Percentiles rank a stretch among this genome's conserved stretches.
phyloP scores from a whole-genome alignment of 1,139 yeast genomes.

The Sugiyamaella grinbergsii region DNA sequence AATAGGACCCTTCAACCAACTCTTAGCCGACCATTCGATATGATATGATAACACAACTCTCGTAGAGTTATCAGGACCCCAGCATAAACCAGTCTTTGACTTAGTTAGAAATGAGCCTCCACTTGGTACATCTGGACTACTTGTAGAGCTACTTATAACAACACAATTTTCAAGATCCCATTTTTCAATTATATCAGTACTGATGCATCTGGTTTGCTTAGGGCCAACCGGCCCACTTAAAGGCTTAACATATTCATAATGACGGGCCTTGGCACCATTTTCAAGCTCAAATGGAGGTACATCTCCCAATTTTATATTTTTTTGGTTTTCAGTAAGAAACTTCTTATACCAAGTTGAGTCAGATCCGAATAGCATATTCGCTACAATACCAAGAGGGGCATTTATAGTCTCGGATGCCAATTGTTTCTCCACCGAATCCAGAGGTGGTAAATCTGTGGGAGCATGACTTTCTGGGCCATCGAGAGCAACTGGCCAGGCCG shows the following conservation, averaged over 20 bases:
- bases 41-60: conserved; percentile 62
- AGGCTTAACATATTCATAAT: conserved; percentile 77
- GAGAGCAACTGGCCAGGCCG: conserved; percentile 40
- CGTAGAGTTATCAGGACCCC: conserved; percentile 77
- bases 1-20: conserved; percentile 88
- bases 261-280: conserved; percentile 50
- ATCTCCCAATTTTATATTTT: conserved; percentile 66
- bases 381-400: conserved; percentile 85
- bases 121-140: conserved; percentile 94
- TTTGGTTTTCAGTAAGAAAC: conserved; percentile 62
- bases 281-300: conserved; percentile 53
- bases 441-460: conserved; percentile 53
- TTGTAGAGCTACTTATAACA: conserved; percentile 65
- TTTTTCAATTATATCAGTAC: conserved; percentile 69
- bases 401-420: conserved; percentile 60
- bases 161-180: conserved; percentile 61
- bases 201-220: conserved; percentile 82
- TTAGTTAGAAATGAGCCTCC: conserved; percentile 79
- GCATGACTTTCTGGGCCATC: conserved; percentile 61
- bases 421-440: conserved; percentile 61
- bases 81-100: conserved; percentile 64
- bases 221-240: conserved; percentile 87
- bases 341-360: conserved; percentile 61
- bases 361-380: conserved; percentile 67
- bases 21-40: conserved; percentile 89